Evolutionary conservation across 306 rosid species (phyloP).

Genomic region (Mimosa bimucronata): DNA sequence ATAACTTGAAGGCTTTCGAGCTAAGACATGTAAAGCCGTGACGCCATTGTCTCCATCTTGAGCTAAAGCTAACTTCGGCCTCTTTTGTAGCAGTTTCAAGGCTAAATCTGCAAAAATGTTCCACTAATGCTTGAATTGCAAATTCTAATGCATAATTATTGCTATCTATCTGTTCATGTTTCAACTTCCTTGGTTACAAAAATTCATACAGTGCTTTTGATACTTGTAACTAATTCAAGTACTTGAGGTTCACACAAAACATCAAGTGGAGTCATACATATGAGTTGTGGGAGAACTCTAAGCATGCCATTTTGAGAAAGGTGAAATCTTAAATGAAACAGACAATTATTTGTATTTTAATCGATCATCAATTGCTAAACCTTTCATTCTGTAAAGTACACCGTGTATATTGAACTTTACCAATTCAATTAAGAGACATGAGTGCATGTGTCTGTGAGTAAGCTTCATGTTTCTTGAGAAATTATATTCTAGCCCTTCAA

Average conservation of each 20-base stretch:
- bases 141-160: not conserved
- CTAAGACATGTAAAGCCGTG: slow-evolving; percentile 3
- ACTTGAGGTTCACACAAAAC: not conserved
- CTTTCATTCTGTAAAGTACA: not conserved
- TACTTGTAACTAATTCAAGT: not conserved
- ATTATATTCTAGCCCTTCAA: not conserved
- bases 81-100: slow-evolving; percentile 27
- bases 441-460: not conserved
- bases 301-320: not conserved
- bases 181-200: not conserved
- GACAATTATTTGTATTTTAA: not conserved
- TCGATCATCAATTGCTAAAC: not conserved
- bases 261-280: not conserved
- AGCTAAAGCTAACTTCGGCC: slow-evolving; percentile 27
- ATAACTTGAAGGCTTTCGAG: not conserved
- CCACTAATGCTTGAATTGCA: not conserved
- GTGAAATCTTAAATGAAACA: not conserved
- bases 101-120: slow-evolving; percentile 47
- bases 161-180: not conserved
- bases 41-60: not conserved
- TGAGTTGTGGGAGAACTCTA: not conserved
- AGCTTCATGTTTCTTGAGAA: not conserved
- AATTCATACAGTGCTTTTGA: not conserved
- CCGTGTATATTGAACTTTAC: not conserved
- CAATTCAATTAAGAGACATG: not conserved